A percentile compares a stretch with the other conserved stretches of the same genome.
Evolutionary conservation across 495 filamentous ascomycete species (phyloP).

Genomic region (Pyrenopolyporus hunteri): DNA sequence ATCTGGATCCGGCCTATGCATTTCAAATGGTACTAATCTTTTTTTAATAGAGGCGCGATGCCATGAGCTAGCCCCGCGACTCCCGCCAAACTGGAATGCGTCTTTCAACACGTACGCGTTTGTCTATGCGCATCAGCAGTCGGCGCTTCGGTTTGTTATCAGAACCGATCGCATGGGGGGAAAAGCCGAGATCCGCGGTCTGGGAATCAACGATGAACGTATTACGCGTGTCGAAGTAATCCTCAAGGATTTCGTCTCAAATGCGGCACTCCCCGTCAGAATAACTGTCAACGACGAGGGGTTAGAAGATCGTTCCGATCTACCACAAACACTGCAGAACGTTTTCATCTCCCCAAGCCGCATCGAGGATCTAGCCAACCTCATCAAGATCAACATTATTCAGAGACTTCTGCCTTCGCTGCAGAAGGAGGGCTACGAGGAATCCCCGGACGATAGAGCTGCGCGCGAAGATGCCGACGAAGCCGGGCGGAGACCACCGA

Average conservation of each 20-base stretch:
- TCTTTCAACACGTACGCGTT: slow-evolving; percentile 71
- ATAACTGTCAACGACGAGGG: slow-evolving; percentile 47
- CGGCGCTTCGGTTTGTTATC: slow-evolving; percentile 81
- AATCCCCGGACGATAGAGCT: slow-evolving; percentile 49
- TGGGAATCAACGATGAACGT: slow-evolving; percentile 80
- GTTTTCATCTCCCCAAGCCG: slow-evolving; percentile 75
- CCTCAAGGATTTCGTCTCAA: slow-evolving; percentile 75
- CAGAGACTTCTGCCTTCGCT: slow-evolving; percentile 78
- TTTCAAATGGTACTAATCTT: background rate
- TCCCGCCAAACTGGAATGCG: slow-evolving; percentile 81
- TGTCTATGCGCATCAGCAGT: slow-evolving; percentile 89
- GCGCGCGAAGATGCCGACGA: slow-evolving; percentile 42
- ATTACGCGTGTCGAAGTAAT: slow-evolving; percentile 77
- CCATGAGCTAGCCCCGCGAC: slow-evolving; percentile 56
- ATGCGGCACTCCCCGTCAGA: slow-evolving; percentile 53
- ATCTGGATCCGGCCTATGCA: slow-evolving; percentile 55
- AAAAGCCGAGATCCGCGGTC: slow-evolving; percentile 81
- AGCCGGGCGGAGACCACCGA: slow-evolving; percentile 53
- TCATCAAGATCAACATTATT: slow-evolving; percentile 78
- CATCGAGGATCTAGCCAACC: slow-evolving; percentile 67
- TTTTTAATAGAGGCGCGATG: slow-evolving; percentile 49
- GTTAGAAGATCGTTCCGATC: slow-evolving; percentile 50
- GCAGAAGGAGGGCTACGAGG: slow-evolving; percentile 78
- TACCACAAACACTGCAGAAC: slow-evolving; percentile 59
- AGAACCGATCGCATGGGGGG: slow-evolving; percentile 81